Percentiles rank a stretch among this genome's conserved stretches.
These are phyloP conservation scores for Periglandula ipomoeae DNA, from an alignment of 2,329 filamentous ascomycete species.

Conservation along the genomic window DNA sequence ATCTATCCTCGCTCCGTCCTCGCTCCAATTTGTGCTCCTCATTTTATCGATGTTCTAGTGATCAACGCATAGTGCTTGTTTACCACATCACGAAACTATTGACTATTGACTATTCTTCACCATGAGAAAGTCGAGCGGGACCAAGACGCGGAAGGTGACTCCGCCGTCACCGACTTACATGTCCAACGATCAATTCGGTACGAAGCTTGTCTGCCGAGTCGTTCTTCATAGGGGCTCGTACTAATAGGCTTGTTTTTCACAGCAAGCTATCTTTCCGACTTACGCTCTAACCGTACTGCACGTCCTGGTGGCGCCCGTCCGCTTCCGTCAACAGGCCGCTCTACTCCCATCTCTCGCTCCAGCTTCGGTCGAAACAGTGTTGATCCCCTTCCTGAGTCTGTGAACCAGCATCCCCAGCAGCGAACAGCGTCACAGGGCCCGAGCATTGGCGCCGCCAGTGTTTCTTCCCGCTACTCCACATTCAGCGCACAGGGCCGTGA, in stretches of 20 bases:
- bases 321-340: conserved; percentile 31
- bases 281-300: conserved; percentile 57
- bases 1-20: background rate
- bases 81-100: background rate
- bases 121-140: conserved; percentile 23
- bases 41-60: background rate
- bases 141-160: conserved; percentile 43
- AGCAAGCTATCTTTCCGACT: conserved; percentile 63
- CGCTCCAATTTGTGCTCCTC: background rate
- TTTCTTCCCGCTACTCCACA: conserved; percentile 42
- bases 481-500: conserved; percentile 36
- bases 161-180: conserved; percentile 56
- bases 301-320: conserved; percentile 66
- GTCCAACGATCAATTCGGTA: conserved; percentile 60
- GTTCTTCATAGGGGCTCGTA: background rate
- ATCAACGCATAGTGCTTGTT: background rate
- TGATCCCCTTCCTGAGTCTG: conserved; percentile 20
- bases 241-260: conserved; percentile 11
- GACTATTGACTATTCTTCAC: background rate
- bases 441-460: conserved; percentile 34
- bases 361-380: conserved; percentile 22
- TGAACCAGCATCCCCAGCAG: conserved; percentile 16
- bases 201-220: conserved; percentile 4
- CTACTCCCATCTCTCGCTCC: conserved; percentile 19
- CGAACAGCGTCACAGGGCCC: conserved; percentile 23